Percentiles rank a stretch among this genome's conserved stretches.
Evolutionary conservation across 2,329 filamentous ascomycete species (phyloP).

Genomic region (Aspergillus bombycis): DNA sequence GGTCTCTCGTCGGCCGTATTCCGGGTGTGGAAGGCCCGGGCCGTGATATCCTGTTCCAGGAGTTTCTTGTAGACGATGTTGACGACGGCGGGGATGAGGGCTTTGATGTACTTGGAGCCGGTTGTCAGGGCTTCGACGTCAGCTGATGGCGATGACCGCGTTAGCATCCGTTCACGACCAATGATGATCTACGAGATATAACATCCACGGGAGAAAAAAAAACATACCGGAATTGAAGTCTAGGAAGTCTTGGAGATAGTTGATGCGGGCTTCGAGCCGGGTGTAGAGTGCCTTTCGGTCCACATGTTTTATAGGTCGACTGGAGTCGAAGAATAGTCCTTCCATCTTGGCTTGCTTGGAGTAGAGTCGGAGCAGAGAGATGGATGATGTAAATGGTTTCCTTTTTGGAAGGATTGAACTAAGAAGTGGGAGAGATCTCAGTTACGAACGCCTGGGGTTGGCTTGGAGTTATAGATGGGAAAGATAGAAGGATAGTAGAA

Average conservation of each 20-base stretch:
- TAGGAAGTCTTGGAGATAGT: slow-evolving; percentile 74
- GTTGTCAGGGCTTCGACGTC: slow-evolving; percentile 72
- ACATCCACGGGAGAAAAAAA: neutral
- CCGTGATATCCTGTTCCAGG: slow-evolving; percentile 78
- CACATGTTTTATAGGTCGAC: slow-evolving; percentile 58
- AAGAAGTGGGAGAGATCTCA: neutral
- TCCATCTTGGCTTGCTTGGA: slow-evolving; percentile 13
- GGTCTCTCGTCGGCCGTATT: slow-evolving; percentile 67
- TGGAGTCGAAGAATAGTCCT: slow-evolving; percentile 15
- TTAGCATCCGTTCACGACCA: neutral
- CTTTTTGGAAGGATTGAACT: neutral
- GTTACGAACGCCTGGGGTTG: slow-evolving; percentile 16
- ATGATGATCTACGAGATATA: neutral
- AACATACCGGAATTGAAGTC: slow-evolving; percentile 72
- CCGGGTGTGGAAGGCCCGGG: slow-evolving; percentile 69
- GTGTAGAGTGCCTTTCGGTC: slow-evolving; percentile 73
- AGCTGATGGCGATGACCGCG: slow-evolving; percentile 46
- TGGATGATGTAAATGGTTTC: neutral
- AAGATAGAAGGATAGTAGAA: slow-evolving; percentile 7
- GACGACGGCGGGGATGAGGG: slow-evolving; percentile 80
- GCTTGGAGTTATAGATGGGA: slow-evolving; percentile 6
- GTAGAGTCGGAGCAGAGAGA: neutral
- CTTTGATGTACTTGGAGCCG: slow-evolving; percentile 76
- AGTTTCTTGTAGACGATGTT: slow-evolving; percentile 85
- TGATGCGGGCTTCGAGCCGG: slow-evolving; percentile 68